Base-by-base conservation (phyloP, 176 grass and related monocot genomes). In the Hsuehochloa calcarea region DNA sequence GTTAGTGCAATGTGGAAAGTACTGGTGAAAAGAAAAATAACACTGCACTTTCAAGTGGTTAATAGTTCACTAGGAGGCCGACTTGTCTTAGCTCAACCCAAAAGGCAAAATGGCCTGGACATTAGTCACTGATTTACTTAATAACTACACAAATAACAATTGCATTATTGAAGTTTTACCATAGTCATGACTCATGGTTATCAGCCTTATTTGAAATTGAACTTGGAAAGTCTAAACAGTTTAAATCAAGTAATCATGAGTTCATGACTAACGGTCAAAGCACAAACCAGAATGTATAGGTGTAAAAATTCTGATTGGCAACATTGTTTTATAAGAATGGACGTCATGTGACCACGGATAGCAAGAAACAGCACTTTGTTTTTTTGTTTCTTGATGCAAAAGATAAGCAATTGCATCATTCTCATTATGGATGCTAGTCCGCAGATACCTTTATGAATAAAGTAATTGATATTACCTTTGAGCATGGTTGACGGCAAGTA, bases 401-500 rank as follows among this genome's bases (percentile, higher is more conserved):
- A 68, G 10, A 47, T 44, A 84, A 29, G 23, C 14, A 15, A 54
- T 16, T 54, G 56, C 58, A 81, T 58, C 65, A 25, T 55, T 81
- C 31, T 69, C 46, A 50, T 55, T 40, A 56, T 69, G n/a, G 27
- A 54, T 37, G 44, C 5, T 52, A 45, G 40, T 78, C 20, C 40
- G 43, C 25, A 75, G 19, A 83, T n/a, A 38, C 12, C 40, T 74
- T 16, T 1, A 74, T 7, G 29, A n/a, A 41, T 20, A 31, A 83
- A 43, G 34, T 39, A 74, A 16, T 26, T 81, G 67, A 3, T 51
- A 19, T 74, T 88, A 89, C 92, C 92, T 90, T 93, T 86, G 92
- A 74, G 84, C 72, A 76, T 52, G 83, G 68, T 77, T 90, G 83
- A 47, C 92, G 79, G 71, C 92, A 93, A 38, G 78, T 93, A 58